Conservation (phyloP, 2,329 filamentous ascomycete species). For the Fusarium poae region DNA sequence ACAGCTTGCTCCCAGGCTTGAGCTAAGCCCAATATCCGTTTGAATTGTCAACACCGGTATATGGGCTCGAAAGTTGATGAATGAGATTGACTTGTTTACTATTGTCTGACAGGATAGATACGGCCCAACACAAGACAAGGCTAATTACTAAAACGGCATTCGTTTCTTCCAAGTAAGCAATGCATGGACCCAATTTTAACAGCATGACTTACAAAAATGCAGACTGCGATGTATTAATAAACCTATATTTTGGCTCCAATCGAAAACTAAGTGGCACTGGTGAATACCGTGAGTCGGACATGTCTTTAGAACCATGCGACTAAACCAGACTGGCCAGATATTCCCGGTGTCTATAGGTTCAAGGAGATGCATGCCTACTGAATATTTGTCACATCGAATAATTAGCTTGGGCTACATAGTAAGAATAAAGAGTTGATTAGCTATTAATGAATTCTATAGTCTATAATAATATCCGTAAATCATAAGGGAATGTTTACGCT, state of each 20-base stretch:
- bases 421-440: background rate
- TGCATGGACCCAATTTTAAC: background rate
- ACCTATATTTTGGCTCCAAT: background rate
- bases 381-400: too few relatives aligned
- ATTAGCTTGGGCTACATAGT: background rate
- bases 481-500: slow-evolving; percentile 12
- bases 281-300: background rate
- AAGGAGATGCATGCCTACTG: background rate
- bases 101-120: background rate
- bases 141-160: too few relatives aligned
- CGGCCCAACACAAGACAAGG: background rate
- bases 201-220: background rate
- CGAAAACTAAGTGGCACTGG: too few relatives aligned
- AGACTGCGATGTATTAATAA: background rate
- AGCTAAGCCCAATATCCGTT: background rate
- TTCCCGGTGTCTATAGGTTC: background rate
- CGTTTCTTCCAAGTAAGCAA: too few relatives aligned
- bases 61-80: too few relatives aligned
- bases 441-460: background rate
- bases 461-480: background rate
- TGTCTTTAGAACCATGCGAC: background rate
- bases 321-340: background rate
- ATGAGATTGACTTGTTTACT: background rate
- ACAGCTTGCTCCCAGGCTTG: background rate
- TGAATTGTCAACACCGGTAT: too few relatives aligned